Evolutionary conservation across 2,329 filamentous ascomycete genomes (phyloP).

Genomic region (Cladosporium cucumerinum): DNA sequence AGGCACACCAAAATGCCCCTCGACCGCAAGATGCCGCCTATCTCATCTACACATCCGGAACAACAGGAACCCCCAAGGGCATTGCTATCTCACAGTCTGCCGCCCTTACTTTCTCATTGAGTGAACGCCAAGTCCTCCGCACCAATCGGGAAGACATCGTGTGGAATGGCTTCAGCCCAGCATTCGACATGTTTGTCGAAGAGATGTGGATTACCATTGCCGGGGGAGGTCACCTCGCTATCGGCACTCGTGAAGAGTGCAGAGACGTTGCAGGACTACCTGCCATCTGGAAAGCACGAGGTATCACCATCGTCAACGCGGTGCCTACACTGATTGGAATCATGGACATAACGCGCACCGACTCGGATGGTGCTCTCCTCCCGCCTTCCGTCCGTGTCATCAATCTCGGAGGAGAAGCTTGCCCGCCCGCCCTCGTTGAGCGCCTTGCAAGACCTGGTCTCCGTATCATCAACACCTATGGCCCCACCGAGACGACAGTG

Average conservation of each 20-base stretch:
- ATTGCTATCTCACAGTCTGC: constrained; percentile 24
- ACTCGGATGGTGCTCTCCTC: constrained; percentile 18
- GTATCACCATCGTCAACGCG: constrained; percentile 23
- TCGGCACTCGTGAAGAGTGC: constrained; percentile 23
- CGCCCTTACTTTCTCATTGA: constrained; percentile 15
- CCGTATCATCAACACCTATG: constrained; percentile 25
- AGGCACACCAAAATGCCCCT: background rate
- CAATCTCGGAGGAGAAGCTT: constrained; percentile 24
- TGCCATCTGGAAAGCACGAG: constrained; percentile 20
- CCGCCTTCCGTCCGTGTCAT: constrained; percentile 22
- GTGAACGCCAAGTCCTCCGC: constrained; percentile 23
- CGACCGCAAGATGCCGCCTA: constrained; percentile 22
- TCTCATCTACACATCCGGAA: constrained; percentile 32
- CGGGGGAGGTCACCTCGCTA: constrained; percentile 24
- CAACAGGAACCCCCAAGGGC: constrained; percentile 29
- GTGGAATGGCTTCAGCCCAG: constrained; percentile 16
- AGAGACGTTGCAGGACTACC: constrained; percentile 22
- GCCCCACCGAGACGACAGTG: constrained; percentile 24
- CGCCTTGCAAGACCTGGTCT: constrained; percentile 2
- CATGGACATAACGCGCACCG: constrained; percentile 16
- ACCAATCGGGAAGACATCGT: constrained; percentile 10
- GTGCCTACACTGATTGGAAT: constrained; percentile 25
- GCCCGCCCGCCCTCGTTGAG: constrained; percentile 1
- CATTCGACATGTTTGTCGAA: constrained; percentile 29
- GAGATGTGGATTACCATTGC: constrained; percentile 28